A percentile compares a stretch with the other conserved stretches of the same genome.
Conservation (phyloP, 2,329 filamentous ascomycete species). For the Pseudogymnoascus sp. region DNA sequence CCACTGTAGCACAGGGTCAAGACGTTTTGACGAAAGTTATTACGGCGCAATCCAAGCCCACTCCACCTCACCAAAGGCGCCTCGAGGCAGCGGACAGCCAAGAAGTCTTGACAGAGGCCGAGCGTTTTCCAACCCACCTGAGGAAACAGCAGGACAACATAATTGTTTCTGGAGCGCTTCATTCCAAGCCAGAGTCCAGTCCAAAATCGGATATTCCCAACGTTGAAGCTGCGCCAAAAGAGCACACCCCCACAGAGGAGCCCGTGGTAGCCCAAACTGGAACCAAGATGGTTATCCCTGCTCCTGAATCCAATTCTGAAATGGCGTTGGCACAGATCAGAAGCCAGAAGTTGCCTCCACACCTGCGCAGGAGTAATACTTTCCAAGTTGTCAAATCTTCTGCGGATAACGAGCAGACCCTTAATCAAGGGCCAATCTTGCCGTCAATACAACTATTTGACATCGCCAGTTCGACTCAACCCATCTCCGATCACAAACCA, state of each 20-base stretch:
- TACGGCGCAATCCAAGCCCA: background rate
- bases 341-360: background rate
- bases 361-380: background rate
- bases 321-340: background rate
- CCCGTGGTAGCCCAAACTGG: background rate
- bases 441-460: background rate
- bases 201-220: background rate
- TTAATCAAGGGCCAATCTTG: background rate
- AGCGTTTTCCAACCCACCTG: background rate
- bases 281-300: background rate
- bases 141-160: background rate
- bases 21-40: background rate
- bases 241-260: background rate
- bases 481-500: background rate
- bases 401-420: background rate
- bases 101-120: background rate
- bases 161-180: background rate
- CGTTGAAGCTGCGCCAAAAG: background rate
- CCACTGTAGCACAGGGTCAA: background rate
- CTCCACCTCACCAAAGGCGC: background rate
- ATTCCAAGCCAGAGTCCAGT: background rate
- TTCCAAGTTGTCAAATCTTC: background rate
- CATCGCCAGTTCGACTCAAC: background rate
- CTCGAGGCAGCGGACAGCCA: background rate
- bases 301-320: background rate